These are phyloP conservation scores for Phytophthora melonis DNA, from an alignment of 352 stramenopile genomes.

Conservation along the genomic window DNA sequence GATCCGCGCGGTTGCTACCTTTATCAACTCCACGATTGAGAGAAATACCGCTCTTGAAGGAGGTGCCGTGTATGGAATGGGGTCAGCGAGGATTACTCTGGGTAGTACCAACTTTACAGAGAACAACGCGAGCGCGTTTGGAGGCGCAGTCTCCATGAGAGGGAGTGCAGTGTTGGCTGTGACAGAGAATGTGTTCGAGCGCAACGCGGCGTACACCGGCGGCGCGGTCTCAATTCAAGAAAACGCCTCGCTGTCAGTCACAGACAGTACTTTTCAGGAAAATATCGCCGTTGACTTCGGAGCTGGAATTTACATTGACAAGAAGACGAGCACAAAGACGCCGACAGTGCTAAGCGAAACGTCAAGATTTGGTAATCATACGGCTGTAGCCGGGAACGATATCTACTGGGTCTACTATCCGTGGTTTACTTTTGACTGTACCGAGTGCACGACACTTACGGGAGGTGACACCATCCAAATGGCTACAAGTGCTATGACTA, in stretches of 20 bases:
- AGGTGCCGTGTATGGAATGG: constrained; percentile 55
- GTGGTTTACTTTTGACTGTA: constrained; percentile 52
- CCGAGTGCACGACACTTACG: constrained; percentile 32
- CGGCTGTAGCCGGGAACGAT: constrained; percentile 49
- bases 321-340: constrained; percentile 19
- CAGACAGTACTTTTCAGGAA: constrained; percentile 35
- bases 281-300: constrained; percentile 66
- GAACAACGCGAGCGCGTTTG: constrained; percentile 58
- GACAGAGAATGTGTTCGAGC: constrained; percentile 21
- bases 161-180: constrained; percentile 37
- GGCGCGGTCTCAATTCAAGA: constrained; percentile 54
- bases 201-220: constrained; percentile 60
- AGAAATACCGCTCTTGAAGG: constrained; percentile 57
- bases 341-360: constrained; percentile 18
- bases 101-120: not conserved
- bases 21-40: constrained; percentile 43
- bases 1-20: constrained; percentile 44
- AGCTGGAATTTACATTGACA: constrained; percentile 64
- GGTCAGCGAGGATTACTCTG: constrained; percentile 44
- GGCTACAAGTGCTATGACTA: constrained; percentile 51
- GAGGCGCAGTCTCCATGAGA: constrained; percentile 48
- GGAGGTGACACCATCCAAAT: constrained; percentile 11
- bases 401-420: constrained; percentile 72
- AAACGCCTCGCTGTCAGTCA: constrained; percentile 44
- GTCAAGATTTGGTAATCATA: constrained; percentile 46